These are phyloP conservation scores for Lanmaoa pseudosensibilis DNA, from an alignment of 768 basidiomycete species.

Conservation along the genomic window DNA sequence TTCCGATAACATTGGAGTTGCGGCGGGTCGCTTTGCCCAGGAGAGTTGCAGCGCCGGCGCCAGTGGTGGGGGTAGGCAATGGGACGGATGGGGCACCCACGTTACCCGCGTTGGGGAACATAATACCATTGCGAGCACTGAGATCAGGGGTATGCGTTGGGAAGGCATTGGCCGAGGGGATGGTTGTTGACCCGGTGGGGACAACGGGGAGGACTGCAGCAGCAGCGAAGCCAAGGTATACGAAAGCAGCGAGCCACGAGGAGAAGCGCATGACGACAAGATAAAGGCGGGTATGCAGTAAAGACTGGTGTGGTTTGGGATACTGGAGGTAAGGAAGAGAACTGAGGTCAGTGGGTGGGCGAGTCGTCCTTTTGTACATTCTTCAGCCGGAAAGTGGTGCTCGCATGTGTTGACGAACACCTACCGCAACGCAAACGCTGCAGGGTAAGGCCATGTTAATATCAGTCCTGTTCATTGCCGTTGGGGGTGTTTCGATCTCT, in stretches of 20 bases:
- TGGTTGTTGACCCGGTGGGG: background rate
- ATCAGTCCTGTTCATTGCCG: no score
- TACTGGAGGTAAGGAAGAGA: background rate
- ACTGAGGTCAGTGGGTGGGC: background rate
- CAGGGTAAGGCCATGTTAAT: no score
- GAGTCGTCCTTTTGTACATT: background rate
- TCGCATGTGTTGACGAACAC: background rate
- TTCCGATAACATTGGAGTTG: background rate
- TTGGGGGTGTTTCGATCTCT: no score
- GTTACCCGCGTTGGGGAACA: background rate
- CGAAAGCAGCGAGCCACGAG: conserved; percentile 1
- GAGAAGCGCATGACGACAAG: conserved; percentile 7
- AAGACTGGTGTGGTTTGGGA: background rate
- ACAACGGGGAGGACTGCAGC: background rate
- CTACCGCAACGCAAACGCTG: background rate
- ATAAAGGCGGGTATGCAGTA: background rate
- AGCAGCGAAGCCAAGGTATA: conserved; percentile 1
- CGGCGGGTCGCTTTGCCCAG: no score
- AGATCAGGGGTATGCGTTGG: background rate
- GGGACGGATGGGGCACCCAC: background rate
- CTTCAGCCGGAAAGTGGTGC: background rate
- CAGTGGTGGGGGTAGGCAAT: background rate
- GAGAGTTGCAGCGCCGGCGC: no score
- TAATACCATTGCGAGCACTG: background rate
- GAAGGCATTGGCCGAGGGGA: background rate